Base-by-base conservation (phyloP, 306 rosid genomes). In the Acacia melanoxylon region DNA sequence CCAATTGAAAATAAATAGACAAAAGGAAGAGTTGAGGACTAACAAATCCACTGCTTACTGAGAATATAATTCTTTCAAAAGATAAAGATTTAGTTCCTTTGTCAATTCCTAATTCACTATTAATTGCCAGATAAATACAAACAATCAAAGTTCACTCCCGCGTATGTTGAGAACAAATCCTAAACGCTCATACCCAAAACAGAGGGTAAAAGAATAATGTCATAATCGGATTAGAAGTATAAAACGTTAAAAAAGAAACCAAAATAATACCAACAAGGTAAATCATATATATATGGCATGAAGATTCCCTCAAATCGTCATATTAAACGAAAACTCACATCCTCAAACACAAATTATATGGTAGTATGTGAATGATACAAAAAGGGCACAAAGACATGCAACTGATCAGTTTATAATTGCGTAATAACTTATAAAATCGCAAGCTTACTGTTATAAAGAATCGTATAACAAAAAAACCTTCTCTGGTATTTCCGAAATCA, bases 391-490 rank as follows among this genome's bases (percentile, higher is more conserved):
- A 10, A 10, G 73, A 40, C n/a, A 68, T 69, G 37, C 31, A 70
- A 59, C 20, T 5, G 8, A 40, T 44, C 44, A 7, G 2, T 4
- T 44, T 29, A 40, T 41, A 71, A 35, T 6, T 22, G 80, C 61
- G 62, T 37, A 70, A 17, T 27, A 74, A 29, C 35, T 27, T 1
- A 54, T 10, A 13, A 65, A 54, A 12, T 6, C 6, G 4, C 42
- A 80, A 61, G 78, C 86, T 81, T 61, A 87, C 84, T 27, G 15
- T 52, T 74, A 24, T 22, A 33, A 51, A 77, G 25, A 51, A 74
- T 73, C 29, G 29, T 5, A 74, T 16, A 49, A 10, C 2, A 40
- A 63, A 69, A 10, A 11, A 58, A 6, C 69, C 25, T 52, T 45
- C 33, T 5, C 41, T 12, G 80, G 33, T 62, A 75, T 78, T 31